phyloP scores from a whole-genome alignment of 495 filamentous ascomycete species.

The Penicillium macrosclerotiorum region DNA sequence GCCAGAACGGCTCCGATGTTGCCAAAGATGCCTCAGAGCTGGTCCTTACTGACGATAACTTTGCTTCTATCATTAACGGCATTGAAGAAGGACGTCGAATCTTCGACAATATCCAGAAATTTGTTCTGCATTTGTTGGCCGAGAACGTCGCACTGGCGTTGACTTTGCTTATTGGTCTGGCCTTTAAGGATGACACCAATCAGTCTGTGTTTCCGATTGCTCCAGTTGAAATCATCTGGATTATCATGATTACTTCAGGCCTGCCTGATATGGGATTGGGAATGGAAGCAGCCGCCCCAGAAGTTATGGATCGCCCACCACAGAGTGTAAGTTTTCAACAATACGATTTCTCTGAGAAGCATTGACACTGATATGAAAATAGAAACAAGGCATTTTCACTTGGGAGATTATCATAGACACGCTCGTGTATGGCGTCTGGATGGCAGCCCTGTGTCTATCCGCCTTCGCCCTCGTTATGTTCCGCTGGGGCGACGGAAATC shows the following conservation, averaged over 20 bases:
- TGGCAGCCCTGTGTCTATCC: constrained; percentile 63
- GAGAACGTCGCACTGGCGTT: constrained; percentile 71
- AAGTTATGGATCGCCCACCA: constrained; percentile 66
- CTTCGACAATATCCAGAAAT: constrained; percentile 79
- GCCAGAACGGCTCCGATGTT: constrained; percentile 72
- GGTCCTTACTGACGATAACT: constrained; percentile 80
- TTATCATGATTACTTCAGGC: constrained; percentile 74
- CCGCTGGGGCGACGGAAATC: constrained; percentile 63
- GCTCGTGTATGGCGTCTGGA: constrained; percentile 68
- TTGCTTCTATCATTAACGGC: constrained; percentile 74
- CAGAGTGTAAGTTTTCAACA: constrained; percentile 51
- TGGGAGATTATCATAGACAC: constrained; percentile 66
- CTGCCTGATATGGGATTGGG: constrained; percentile 75
- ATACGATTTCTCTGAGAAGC: too few relatives aligned
- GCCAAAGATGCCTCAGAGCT: constrained; percentile 85
- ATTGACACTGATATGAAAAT: too few relatives aligned
- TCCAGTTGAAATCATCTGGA: constrained; percentile 74
- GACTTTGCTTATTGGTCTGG: constrained; percentile 67
- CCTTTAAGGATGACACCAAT: constrained; percentile 61
- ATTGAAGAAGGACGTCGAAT: constrained; percentile 70
- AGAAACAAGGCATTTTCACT: constrained; percentile 69
- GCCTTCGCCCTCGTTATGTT: constrained; percentile 66
- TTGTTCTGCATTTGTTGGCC: constrained; percentile 68
- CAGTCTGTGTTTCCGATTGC: constrained; percentile 72
- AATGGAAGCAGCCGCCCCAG: constrained; percentile 63